Evolutionary conservation across 2,329 filamentous ascomycete genomes (phyloP).

Genomic region (Rhynchosporium agropyri): DNA sequence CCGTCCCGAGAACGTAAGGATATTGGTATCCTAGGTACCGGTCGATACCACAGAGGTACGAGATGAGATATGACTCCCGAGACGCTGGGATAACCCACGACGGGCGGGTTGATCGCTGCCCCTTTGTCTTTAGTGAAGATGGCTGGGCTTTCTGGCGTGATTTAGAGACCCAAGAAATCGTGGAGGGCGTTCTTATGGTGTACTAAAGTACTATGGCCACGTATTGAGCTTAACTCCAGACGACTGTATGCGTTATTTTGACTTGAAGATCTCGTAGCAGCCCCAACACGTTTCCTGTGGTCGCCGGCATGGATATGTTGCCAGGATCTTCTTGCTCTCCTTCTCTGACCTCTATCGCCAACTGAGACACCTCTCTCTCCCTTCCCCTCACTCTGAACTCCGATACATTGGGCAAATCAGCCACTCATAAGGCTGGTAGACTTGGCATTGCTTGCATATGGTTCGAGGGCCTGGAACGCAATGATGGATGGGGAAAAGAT

Average conservation of each 20-base stretch:
- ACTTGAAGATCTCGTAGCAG: background rate
- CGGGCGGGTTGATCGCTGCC: slow-evolving; percentile 29
- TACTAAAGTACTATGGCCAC: background rate
- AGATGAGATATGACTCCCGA: slow-evolving; percentile 18
- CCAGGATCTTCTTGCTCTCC: background rate
- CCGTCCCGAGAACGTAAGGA: slow-evolving; percentile 13
- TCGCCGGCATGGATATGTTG: too few relatives aligned
- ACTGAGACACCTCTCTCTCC: slow-evolving; percentile 6
- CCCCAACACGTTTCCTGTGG: background rate
- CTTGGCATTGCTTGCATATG: slow-evolving; percentile 13
- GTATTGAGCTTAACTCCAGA: slow-evolving; percentile 14
- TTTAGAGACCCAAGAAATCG: slow-evolving; percentile 14
- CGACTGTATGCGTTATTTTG: background rate
- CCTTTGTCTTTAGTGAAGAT: slow-evolving; percentile 17
- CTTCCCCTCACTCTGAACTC: slow-evolving; percentile 11
- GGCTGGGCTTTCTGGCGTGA: slow-evolving; percentile 11
- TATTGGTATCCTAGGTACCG: background rate
- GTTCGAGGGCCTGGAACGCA: slow-evolving; percentile 4
- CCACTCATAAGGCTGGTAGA: background rate
- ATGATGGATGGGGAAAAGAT: slow-evolving; percentile 14
- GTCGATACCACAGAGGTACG: slow-evolving; percentile 3
- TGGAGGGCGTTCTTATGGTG: slow-evolving; percentile 12
- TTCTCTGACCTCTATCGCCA: slow-evolving; percentile 1
- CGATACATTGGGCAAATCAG: slow-evolving; percentile 10
- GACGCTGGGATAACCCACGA: slow-evolving; percentile 18